A percentile compares a stretch with the other conserved stretches of the same genome.
These are phyloP conservation scores for Byssothecium circinans DNA, from an alignment of 2,329 filamentous ascomycete genomes.

Conservation along the genomic window DNA sequence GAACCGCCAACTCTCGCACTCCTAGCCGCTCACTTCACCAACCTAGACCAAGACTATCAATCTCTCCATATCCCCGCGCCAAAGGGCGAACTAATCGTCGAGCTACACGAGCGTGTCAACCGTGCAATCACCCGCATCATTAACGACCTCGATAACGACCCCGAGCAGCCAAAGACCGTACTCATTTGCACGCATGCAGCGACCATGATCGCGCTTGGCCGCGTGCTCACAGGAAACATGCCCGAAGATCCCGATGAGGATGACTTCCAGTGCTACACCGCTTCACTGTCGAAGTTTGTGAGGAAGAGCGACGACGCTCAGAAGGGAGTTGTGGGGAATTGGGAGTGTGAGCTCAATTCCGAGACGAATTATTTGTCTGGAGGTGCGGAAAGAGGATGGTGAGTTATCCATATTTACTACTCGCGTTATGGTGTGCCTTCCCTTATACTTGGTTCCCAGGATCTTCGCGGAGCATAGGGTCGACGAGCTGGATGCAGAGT, in stretches of 20 bases:
- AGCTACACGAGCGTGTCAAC: constrained; percentile 79
- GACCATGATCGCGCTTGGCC: constrained; percentile 80
- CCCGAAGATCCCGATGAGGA: constrained; percentile 71
- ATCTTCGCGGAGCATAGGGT: background rate
- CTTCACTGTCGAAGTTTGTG: constrained; percentile 72
- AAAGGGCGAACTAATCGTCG: constrained; percentile 75
- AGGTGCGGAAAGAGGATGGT: constrained; percentile 90
- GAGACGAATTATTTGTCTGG: constrained; percentile 80
- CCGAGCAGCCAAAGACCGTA: constrained; percentile 67
- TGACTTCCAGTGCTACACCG: constrained; percentile 85
- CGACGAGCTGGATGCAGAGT: background rate
- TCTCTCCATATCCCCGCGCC: constrained; percentile 68
- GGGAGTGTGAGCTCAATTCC: constrained; percentile 78
- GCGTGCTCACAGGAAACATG: constrained; percentile 76
- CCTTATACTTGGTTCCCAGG: background rate
- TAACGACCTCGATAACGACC: constrained; percentile 66
- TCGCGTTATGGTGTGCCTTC: background rate
- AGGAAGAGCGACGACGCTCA: constrained; percentile 52
- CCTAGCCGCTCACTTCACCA: constrained; percentile 68
- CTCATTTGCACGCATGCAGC: constrained; percentile 90
- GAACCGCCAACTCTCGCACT: constrained; percentile 66
- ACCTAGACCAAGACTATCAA: constrained; percentile 59
- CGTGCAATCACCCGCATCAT: constrained; percentile 71
- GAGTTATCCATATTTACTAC: constrained; percentile 21
- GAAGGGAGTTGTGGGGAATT: constrained; percentile 71